Conservation (phyloP, 2,329 filamentous ascomycete species). For the Sarocladium brachiariae region DNA sequence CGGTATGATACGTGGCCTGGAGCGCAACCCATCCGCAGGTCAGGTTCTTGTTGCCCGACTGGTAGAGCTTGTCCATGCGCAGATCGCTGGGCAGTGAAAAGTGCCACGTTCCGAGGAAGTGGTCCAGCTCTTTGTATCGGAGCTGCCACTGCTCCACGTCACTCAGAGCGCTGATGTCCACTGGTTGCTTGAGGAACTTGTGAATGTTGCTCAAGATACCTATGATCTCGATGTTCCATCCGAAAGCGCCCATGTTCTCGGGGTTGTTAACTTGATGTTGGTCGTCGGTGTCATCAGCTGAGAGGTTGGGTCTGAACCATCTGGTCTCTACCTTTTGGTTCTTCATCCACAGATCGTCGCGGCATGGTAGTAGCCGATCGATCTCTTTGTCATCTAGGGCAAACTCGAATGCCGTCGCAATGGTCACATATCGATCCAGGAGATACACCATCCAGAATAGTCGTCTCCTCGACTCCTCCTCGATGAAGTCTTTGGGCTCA, state of each 20-base stretch:
- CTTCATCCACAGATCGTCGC: constrained; percentile 77
- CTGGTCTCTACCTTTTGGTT: constrained; percentile 79
- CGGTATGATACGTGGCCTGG: constrained; percentile 83
- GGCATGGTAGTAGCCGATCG: constrained; percentile 77
- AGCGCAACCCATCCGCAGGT: constrained; percentile 87
- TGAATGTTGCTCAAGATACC: constrained; percentile 84
- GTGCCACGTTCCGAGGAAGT: constrained; percentile 74
- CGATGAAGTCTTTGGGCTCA: constrained; percentile 77
- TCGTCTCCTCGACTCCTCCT: constrained; percentile 77
- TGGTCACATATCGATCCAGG: constrained; percentile 81
- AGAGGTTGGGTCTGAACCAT: constrained; percentile 60
- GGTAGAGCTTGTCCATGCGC: constrained; percentile 74
- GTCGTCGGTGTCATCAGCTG: constrained; percentile 40
- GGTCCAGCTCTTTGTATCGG: constrained; percentile 79
- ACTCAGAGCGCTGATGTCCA: constrained; percentile 75
- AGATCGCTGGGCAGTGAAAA: constrained; percentile 77
- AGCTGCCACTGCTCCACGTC: constrained; percentile 89
- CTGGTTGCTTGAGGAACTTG: constrained; percentile 78
- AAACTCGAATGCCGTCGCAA: constrained; percentile 89
- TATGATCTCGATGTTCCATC: constrained; percentile 84
- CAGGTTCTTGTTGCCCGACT: constrained; percentile 48
- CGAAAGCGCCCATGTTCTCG: constrained; percentile 80
- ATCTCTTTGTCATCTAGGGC: constrained; percentile 85
- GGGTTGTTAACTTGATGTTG: constrained; percentile 57
- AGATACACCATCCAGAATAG: constrained; percentile 95